A percentile compares a stretch with the other conserved stretches of the same genome.
Conservation (phyloP, 495 filamentous ascomycete genomes). For the Apodospora peruviana region DNA sequence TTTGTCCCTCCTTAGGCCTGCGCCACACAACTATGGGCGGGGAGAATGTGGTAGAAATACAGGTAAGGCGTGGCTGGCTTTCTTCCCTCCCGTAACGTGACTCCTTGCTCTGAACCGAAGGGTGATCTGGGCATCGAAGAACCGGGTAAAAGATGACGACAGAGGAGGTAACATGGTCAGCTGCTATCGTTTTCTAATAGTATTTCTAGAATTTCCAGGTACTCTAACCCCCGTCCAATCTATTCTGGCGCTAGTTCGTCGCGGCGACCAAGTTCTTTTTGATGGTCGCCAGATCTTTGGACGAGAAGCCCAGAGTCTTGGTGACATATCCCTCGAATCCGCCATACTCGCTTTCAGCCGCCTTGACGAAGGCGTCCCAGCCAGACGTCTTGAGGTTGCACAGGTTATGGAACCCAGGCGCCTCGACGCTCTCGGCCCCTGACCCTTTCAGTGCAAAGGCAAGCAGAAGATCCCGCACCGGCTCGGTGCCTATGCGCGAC, state of each 20-base stretch:
- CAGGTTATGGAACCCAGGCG: slow-evolving; percentile 39
- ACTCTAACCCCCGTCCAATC: too few species aligned
- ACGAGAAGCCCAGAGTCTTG: slow-evolving; percentile 31
- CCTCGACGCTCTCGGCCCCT: slow-evolving; percentile 18
- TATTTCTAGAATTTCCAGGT: too few species aligned
- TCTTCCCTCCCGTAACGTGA: too few species aligned
- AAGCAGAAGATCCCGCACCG: slow-evolving; percentile 35
- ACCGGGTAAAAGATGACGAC: too few species aligned
- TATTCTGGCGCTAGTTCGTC: not conserved
- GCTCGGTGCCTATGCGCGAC: slow-evolving; percentile 42
- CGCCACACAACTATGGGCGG: too few species aligned
- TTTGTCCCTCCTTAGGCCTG: too few species aligned
- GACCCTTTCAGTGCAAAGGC: slow-evolving; percentile 30
- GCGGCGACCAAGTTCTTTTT: slow-evolving; percentile 40
- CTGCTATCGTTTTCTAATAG: too few species aligned
- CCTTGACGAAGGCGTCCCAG: slow-evolving; percentile 37
- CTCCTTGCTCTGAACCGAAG: too few species aligned
- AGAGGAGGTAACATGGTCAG: too few species aligned
- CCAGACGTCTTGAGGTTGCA: slow-evolving; percentile 24
- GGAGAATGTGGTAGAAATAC: too few species aligned
- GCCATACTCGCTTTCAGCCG: slow-evolving; percentile 29
- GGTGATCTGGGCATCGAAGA: too few species aligned
- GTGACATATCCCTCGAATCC: slow-evolving; percentile 41
- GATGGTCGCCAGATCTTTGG: slow-evolving; percentile 35
- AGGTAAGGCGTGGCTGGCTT: too few species aligned